Conservation (phyloP, 768 basidiomycete species). For the Psilocybe cubensis region DNA sequence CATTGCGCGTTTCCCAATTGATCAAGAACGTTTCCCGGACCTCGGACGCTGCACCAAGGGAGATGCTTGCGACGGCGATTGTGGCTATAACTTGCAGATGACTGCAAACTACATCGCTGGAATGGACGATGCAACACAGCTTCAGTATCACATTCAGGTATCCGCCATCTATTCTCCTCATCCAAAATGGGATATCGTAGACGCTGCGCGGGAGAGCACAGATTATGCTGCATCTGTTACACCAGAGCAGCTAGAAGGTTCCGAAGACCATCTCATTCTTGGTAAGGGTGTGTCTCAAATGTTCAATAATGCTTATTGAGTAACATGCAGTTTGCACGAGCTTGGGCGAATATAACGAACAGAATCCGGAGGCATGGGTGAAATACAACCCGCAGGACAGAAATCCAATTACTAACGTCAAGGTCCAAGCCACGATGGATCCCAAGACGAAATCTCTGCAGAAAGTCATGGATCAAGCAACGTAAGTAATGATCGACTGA, state of each 20-base stretch:
- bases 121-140: neutral
- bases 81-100: neutral
- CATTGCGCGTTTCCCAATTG: neutral
- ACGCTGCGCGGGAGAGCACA: neutral
- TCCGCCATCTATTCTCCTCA: neutral
- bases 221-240: constrained; percentile 7
- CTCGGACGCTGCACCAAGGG: neutral
- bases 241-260: constrained; percentile 2
- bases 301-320: no score
- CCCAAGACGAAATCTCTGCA: neutral
- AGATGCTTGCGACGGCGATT: neutral
- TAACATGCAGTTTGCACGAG: constrained; percentile 9
- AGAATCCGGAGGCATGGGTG: constrained; percentile 5
- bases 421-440: constrained; percentile 3
- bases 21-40: neutral
- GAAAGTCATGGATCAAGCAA: constrained; percentile 9
- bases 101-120: neutral
- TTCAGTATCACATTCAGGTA: neutral
- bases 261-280: constrained; percentile 6
- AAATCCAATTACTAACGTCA: constrained; percentile 5
- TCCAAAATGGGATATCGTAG: neutral
- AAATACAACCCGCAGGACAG: neutral
- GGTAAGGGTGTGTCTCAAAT: no score
- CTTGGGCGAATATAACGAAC: constrained; percentile 9
- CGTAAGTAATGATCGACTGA: neutral